Evolutionary conservation across 768 basidiomycete species (phyloP), one percentile per base, ranked within the genome.

Genomic region (Russula olivacea): DNA sequence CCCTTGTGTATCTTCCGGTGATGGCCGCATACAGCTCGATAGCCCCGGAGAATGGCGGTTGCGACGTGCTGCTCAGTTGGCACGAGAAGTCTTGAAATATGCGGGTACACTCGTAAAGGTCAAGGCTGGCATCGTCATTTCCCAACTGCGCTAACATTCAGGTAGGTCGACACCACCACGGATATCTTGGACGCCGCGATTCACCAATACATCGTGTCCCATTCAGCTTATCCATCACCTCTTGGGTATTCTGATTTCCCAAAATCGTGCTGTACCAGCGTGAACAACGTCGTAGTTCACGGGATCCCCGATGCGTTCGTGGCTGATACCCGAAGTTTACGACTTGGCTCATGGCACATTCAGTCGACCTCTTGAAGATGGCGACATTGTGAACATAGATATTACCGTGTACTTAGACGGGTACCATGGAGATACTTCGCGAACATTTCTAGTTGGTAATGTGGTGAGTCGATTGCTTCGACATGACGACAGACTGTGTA

Each of bases 261-360:
- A 10, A 83, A 81, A 62, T 86, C 89, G 21, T 87, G 88, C 69
- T 92, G 90, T 71, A 92, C 90, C 28, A 93, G 93, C 65, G 78
- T 95, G 59, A 97, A 97, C 70, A 96, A 96, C 67, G 76, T 96
- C 38, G 80, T 93, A 52, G 82, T 81, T 11, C 93, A 97, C 71
- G 94, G 93, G 0, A 93, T 97, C 61, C 94, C 94, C 32, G 92
- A 96, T 76, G 82, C 90, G 92, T 93, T 66, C 67, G 83, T 73
- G 49, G 21, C 23, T n/a, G 51, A 28, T 55, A 45, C 34, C 25
- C 53, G 34, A 10, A 58, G n/a, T 12, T 47, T n/a, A 48, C 36
- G 23, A 28, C 28, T 36, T 32, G 23, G n/a, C 56, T 60, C 61
- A 57, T 15, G 43, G 17, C 48, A 14, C 57, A 12, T n/a, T 41